A percentile compares a stretch with the other conserved stretches of the same genome.
Conservation (phyloP, 2,329 filamentous ascomycete genomes). For the Fusarium brachygibbosum region DNA sequence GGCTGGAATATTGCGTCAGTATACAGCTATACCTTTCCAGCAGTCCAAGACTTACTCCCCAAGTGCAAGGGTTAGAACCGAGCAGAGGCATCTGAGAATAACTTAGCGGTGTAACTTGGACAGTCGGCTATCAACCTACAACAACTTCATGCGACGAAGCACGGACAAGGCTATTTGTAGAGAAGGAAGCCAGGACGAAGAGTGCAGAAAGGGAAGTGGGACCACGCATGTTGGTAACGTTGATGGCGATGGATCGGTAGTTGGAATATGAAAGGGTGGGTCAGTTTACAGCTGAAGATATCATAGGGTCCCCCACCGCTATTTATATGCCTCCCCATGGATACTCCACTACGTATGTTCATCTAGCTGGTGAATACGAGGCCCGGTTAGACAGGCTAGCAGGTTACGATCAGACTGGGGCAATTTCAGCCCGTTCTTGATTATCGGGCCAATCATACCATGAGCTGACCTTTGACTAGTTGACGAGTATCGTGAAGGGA, state of each 20-base stretch:
- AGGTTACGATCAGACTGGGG: background rate
- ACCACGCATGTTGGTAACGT: background rate
- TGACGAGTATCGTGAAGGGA: background rate
- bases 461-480: background rate
- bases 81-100: slow-evolving; percentile 1
- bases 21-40: accelerated
- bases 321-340: background rate
- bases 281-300: background rate
- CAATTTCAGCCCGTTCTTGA: background rate
- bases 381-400: background rate
- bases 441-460: background rate
- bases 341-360: background rate
- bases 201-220: background rate
- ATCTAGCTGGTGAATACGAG: background rate
- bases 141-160: slow-evolving; percentile 3
- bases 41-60: background rate
- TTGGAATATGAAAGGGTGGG: background rate
- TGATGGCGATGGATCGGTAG: background rate
- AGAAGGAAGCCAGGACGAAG: background rate
- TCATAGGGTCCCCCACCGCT: background rate
- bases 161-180: background rate
- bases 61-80: slow-evolving; percentile 8
- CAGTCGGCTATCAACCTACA: background rate
- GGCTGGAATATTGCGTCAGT: background rate
- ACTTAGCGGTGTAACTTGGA: background rate